Base-by-base conservation (phyloP, 78 protist species). In the Parvularia atlantis region DNA sequence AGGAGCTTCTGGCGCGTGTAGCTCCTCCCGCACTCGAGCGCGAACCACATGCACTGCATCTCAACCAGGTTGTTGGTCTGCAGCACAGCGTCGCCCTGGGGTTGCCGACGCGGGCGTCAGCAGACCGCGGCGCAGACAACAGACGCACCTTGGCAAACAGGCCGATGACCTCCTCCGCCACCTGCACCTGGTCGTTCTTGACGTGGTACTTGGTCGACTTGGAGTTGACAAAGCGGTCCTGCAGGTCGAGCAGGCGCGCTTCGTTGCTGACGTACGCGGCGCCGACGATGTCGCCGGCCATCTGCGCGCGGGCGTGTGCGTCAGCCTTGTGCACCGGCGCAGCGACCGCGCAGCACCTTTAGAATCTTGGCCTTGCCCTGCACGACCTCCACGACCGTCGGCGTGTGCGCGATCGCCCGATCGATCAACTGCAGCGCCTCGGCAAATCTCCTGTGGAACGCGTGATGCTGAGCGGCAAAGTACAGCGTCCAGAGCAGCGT, bases 191-290 rank as follows among this genome's bases (percentile, higher is more conserved):
- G 54, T 73, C 85, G 35, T 80, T 83, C n/a, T 82, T 64, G 2
- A 90, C 58, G 30, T 78, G 64, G 64, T 82, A 85, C 65, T 75
- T 69, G 30, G 69, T 82, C n/a, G 77, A 44, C 68, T 83, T 75
- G 5, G 91, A 72, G 84, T 91, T 92, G 71, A 91, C 59, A 69
- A 73, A 90, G 16, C 97, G 76, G 69, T 93, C 97, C 1, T 93
- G 93, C 35, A 84, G 62, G 82, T 93, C 97, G 52, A 91, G 56
- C 31, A 62, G 52, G 26, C 95, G 80, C 7, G 94, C 96, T 3
- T 3, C 14, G 44, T 91, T 78, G 52, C 74, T 54, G 19, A n/a
- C 31, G 53, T 59, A 74, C 1, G 78, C 61, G 11, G 97, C 97
- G 1, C 19, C 43, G 14, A 22, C n/a, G 11, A 73, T 11, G 48